These are phyloP conservation scores for Seiridium cupressi DNA, from an alignment of 2,329 filamentous ascomycete genomes.

Conservation along the genomic window DNA sequence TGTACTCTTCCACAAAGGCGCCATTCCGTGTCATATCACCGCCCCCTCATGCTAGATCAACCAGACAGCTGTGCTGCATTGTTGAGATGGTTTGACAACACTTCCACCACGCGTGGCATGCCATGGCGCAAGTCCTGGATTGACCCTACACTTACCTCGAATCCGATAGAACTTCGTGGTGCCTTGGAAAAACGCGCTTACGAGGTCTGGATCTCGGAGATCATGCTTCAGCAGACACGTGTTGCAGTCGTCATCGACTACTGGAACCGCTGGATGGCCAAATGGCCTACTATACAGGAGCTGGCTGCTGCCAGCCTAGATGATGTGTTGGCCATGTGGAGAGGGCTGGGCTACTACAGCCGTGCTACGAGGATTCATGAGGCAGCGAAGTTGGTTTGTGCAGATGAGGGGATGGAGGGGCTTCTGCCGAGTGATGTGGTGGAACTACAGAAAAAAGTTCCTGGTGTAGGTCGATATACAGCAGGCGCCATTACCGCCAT, in stretches of 20 bases:
- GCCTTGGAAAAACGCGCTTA: constrained; percentile 55
- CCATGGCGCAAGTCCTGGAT: constrained; percentile 60
- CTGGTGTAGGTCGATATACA: constrained; percentile 62
- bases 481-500: constrained; percentile 63
- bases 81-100: constrained; percentile 50
- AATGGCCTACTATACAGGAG: constrained; percentile 58
- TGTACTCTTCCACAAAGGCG: constrained; percentile 23
- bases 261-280: constrained; percentile 60
- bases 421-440: constrained; percentile 46
- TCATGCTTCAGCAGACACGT: constrained; percentile 67
- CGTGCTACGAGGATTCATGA: constrained; percentile 60
- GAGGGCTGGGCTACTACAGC: constrained; percentile 63
- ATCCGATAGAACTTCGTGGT: constrained; percentile 33
- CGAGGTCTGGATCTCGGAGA: constrained; percentile 66
- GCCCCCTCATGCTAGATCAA: constrained; percentile 45
- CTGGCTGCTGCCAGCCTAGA: constrained; percentile 52
- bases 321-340: constrained; percentile 58
- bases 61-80: constrained; percentile 33
- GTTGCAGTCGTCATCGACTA: constrained; percentile 62
- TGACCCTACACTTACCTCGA: constrained; percentile 31
- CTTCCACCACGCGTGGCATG: constrained; percentile 48
- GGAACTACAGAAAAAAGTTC: constrained; percentile 48
- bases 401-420: constrained; percentile 38
- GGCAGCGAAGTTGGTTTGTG: constrained; percentile 50
- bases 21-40: constrained; percentile 47